phyloP scores from a whole-genome alignment of 306 rosid species.

The Rubus parviflorus region DNA sequence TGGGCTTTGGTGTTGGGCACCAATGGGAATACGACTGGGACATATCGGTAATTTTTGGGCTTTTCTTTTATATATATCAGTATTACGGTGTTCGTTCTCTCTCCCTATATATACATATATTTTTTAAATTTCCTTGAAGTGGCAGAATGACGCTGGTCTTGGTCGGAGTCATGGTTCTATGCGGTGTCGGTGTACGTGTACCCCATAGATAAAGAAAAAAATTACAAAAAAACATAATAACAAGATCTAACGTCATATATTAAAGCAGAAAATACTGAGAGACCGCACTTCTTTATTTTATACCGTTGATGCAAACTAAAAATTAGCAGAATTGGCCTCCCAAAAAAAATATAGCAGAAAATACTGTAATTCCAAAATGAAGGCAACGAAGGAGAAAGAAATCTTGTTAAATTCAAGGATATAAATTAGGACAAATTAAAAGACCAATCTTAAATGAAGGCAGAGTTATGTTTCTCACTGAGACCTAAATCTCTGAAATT shows the following conservation, averaged over 20 bases:
- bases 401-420: constrained; percentile 1
- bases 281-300: background rate
- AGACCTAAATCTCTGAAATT: constrained; percentile 48
- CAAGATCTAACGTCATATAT: background rate
- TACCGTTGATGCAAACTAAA: background rate
- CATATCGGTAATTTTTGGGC: constrained; percentile 36
- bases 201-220: too few relatives aligned
- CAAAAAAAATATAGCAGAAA: background rate
- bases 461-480: constrained; percentile 2
- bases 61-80: background rate
- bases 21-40: constrained; percentile 19
- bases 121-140: background rate
- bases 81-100: background rate
- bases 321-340: background rate
- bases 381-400: background rate
- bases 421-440: constrained; percentile 4
- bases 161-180: too few relatives aligned
- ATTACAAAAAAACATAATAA: background rate
- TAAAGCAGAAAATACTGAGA: background rate
- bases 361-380: background rate
- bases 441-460: background rate
- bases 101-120: too few relatives aligned
- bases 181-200: too few relatives aligned
- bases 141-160: too few relatives aligned
- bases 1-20: constrained; percentile 23